Evolutionary conservation across 441 rosid genomes (phyloP).

Genomic region (Omphalea diandra): DNA sequence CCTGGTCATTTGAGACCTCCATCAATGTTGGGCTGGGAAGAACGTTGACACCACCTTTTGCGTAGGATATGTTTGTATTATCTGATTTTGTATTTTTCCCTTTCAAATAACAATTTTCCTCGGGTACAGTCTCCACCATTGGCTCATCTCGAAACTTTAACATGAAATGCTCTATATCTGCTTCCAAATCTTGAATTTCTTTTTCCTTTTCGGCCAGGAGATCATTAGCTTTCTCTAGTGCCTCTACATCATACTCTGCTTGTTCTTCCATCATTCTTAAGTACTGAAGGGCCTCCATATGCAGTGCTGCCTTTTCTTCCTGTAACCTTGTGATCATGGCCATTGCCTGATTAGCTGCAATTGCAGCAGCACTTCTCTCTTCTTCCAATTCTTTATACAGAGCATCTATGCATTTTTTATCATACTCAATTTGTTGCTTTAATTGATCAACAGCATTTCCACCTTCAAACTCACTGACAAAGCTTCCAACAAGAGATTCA

Average conservation of each 20-base stretch:
- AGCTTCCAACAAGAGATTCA: conserved; percentile 41
- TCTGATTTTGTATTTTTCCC: conserved; percentile 22
- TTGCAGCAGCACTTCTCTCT: conserved; percentile 84
- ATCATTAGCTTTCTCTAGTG: conserved; percentile 66
- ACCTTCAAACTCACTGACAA: conserved; percentile 48
- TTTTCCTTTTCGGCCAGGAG: conserved; percentile 75
- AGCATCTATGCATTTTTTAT: conserved; percentile 43
- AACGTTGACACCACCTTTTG: conserved; percentile 14
- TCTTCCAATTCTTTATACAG: conserved; percentile 82
- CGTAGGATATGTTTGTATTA: conserved; percentile 10
- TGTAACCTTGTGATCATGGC: conserved; percentile 96
- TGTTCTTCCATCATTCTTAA: conserved; percentile 97
- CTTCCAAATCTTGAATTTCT: conserved; percentile 75
- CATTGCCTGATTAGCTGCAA: conserved; percentile 90
- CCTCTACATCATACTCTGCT: conserved; percentile 88
- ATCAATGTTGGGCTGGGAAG: conserved; percentile 6
- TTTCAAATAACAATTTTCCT: conserved; percentile 24
- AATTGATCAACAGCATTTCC: conserved; percentile 54
- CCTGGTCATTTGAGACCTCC: conserved; percentile 15
- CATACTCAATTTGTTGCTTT: conserved; percentile 66
- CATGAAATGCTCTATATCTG: conserved; percentile 60
- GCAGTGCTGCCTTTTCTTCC: conserved; percentile 81
- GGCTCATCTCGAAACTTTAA: conserved; percentile 34
- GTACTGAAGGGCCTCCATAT: conserved; percentile 90
- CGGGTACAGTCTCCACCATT: conserved; percentile 21